Base-by-base conservation (phyloP, 2,329 filamentous ascomycete genomes). In the Penicillium sp. region DNA sequence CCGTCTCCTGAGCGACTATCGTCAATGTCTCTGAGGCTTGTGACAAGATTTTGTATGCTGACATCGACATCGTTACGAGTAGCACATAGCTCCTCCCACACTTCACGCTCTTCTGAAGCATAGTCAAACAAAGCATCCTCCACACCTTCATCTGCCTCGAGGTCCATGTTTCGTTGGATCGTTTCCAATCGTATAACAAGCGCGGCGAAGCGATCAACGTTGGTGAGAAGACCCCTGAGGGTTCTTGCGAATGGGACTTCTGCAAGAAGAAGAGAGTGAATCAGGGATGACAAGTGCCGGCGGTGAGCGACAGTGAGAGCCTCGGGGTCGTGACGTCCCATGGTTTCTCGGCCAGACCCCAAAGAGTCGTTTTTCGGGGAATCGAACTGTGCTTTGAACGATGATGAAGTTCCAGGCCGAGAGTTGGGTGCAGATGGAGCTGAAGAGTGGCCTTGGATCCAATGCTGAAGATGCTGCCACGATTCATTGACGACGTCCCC, bases 401-500 rank as follows among this genome's bases (percentile, higher is more conserved):
- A 68, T 9, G 65, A 66, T 13, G 73, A 68, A 10, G 73, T 76
- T 24, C 68, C 71, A 14, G 75, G 74, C 40, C 73, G 69, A 48
- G 75, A 77, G 7, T 59, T 60, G 41, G 63, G 45, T 16, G 60
- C 54, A 27, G 69, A 70, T 2, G 51, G 48, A 57, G 56, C 55
- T 55, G 56, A 45, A 55, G 61, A 70, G 4, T 76, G 76, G 10
- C 78, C 78, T 27, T 79, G 79, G 16, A 96, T 78, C 91, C 92
- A 97, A 13, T 74, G 71, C 49, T 88, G 83, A 63, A 97, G 92
- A 48, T 89, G 86, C 14, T 87, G 83, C 85, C 92, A 97, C 1
- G 90, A 86, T 31, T 87, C 86, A 55, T 87, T 84, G 13, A 97
- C 87, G 6, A 97, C 87, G 67, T 96, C 92, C 1, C 89, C 90